phyloP scores from a whole-genome alignment of 306 rosid genomes.

The Leucaena leucocephala region DNA sequence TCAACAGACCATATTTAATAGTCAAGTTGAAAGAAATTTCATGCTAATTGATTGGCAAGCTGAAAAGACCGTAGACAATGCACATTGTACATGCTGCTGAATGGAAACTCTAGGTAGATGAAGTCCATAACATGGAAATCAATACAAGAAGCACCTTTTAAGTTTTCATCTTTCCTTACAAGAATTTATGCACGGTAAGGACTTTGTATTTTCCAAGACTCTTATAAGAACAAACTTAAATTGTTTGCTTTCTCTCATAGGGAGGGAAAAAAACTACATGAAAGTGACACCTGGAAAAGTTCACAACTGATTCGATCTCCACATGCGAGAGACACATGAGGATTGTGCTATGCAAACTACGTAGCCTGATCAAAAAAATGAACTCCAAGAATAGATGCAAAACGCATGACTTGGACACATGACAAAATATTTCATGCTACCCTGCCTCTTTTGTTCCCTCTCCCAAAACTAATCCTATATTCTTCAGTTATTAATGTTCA shows the following conservation, averaged over 20 bases:
- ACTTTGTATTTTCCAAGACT: neutral
- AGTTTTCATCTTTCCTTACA: neutral
- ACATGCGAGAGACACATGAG: neutral
- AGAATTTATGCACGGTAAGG: neutral
- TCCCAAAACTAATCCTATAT: neutral
- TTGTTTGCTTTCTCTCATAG: neutral
- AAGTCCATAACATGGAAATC: neutral
- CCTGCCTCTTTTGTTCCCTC: neutral
- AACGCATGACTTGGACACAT: neutral
- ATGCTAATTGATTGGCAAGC: neutral
- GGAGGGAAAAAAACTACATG: neutral
- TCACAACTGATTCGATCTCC: neutral
- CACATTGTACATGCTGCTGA: neutral
- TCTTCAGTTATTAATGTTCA: neutral
- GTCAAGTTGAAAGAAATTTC: too few relatives aligned
- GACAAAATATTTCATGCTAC: neutral
- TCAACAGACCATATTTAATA: too few relatives aligned
- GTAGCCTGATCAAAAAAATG: neutral
- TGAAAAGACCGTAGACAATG: neutral
- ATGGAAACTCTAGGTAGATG: conserved; percentile 2
- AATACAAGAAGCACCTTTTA: neutral
- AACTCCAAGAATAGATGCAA: conserved; percentile 5
- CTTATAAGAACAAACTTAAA: neutral
- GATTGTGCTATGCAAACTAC: neutral
- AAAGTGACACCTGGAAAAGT: too few relatives aligned